Base-by-base conservation (phyloP, 148 eudicot species). In the Camellia sinensis region DNA sequence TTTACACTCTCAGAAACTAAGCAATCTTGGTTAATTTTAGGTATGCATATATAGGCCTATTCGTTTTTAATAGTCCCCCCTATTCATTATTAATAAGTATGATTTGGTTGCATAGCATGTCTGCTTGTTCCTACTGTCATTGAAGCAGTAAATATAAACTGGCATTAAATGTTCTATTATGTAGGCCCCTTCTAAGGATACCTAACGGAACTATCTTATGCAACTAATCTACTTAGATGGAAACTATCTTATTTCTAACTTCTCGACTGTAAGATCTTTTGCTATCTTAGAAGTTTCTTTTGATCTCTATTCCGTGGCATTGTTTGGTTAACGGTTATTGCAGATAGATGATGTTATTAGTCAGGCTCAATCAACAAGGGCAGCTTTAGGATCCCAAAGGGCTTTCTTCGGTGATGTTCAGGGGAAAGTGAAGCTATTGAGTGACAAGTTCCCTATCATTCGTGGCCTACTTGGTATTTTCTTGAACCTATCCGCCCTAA, bases 311-410 rank as follows among this genome's bases (percentile, higher is more conserved):
- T 61, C 70, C n/a, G 21, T 22, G 7, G 13, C 48, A 54, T 37
- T 48, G 43, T 79, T 63, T 53, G 64, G 67, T 65, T 67, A 12
- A 54, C 19, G 76, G 61, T 29, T 67, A 43, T 29, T 84, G 78
- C 88, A 95, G 99, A 93, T 95, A 82, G 99, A 95, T 79, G 97
- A 95, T 66, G 97, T 93, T 53, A 95, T 95, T 78, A 89, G 81
- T 83, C 99, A 95, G 86, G 99, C 97, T 81, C 99, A 93, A 81
- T 87, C 97, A 69, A 93, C 99, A 65, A 91, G 95, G 78, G 86
- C 91, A 5, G 95, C 88, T 29, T 82, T 95, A 84, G 97, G 97
- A 19, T 93, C 99, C 62, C 99, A 95, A 75, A 87, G 97, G 82
- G 87, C 93, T 73, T 78, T 93, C 83, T 95, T 95, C 82, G 93